Percentiles rank a stretch among this genome's conserved stretches.
These are phyloP conservation scores for Phytopythium chamaehyphon DNA, from an alignment of 352 stramenopile genomes.

Conservation along the genomic window DNA sequence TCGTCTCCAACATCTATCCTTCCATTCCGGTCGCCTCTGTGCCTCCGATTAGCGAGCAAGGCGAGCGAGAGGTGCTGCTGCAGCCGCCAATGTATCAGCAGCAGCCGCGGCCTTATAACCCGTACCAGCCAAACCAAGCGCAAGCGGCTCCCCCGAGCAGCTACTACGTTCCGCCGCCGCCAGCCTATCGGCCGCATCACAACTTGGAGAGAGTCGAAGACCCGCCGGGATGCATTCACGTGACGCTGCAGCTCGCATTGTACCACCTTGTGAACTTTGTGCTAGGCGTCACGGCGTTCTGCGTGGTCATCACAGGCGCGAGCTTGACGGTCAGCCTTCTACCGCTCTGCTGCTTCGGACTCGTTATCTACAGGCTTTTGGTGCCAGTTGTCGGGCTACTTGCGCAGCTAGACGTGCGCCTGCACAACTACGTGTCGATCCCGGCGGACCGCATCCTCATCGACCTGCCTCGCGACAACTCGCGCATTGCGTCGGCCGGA, in stretches of 20 bases:
- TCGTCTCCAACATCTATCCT: not conserved
- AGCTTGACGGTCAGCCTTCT: slow-evolving; percentile 37
- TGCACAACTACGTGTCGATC: slow-evolving; percentile 58
- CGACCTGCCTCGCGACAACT: slow-evolving; percentile 11
- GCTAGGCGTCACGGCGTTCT: slow-evolving; percentile 48
- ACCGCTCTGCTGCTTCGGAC: slow-evolving; percentile 58
- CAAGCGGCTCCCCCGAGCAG: slow-evolving; percentile 7
- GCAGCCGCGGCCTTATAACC: slow-evolving; percentile 10
- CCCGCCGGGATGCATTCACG: slow-evolving; percentile 22
- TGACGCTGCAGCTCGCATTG: slow-evolving; percentile 45
- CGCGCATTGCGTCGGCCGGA: slow-evolving; percentile 3
- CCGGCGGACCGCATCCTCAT: slow-evolving; percentile 43
- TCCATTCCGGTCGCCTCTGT: not conserved
- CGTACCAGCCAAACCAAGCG: slow-evolving; percentile 1
- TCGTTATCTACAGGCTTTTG: slow-evolving; percentile 55
- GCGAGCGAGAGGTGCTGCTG: not conserved
- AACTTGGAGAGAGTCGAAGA: slow-evolving; percentile 18
- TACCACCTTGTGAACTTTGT: slow-evolving; percentile 60
- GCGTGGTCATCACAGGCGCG: slow-evolving; percentile 35
- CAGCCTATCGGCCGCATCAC: slow-evolving; percentile 16
- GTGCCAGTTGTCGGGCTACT: slow-evolving; percentile 39
- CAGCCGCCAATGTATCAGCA: slow-evolving; percentile 2
- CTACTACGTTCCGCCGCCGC: slow-evolving; percentile 29
- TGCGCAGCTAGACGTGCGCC: slow-evolving; percentile 50
- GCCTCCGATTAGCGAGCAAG: not conserved